Evolutionary conservation across 306 rosid species (phyloP), one percentile per base, ranked within the genome.

Genomic region (Castanea mollissima): DNA sequence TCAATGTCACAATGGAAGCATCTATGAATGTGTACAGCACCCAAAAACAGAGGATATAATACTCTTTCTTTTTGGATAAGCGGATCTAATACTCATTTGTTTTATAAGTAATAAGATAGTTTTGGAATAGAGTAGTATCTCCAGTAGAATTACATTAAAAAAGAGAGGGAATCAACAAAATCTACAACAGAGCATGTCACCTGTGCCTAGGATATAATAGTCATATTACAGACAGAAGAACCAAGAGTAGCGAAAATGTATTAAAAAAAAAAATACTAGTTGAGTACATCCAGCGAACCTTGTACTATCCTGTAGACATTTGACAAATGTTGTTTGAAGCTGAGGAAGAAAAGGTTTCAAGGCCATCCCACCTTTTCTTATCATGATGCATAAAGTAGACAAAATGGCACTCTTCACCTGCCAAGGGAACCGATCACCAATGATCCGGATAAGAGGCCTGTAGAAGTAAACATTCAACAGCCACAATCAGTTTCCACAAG

Each of bases 351-450:
- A 95, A 57, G 99, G 99, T 77, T 92, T 93, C 80, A 95, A 78
- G 31, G 92, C 88, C 56, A 93, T 88, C 72, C 99, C 98, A 72
- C 98, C 94, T 84, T 93, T 95, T 79, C 86, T 89, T 73, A 95
- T 93, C 84, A 93, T 85, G 80, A 87, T 89, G 80, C 83, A 89
- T 87, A 93, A 84, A 58, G 99, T 95, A 79, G 99, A 90, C 78
- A 95, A 85, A 84, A 93, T 95, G 81, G 99, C 94, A 90, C 98
- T 93, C 87, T 95, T 95, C 83, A 95, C 99, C 81, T 95, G 99
- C 99, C 99, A 95, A 20, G 99, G 98, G 81, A 95, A 95, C 86
- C 98, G 93, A 83, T 95, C 99, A 27, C 99, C 98, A 70, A 93
- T 90, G 76, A 95, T 93, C 80, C 96, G 94, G 83, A 95, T 95